A percentile compares a stretch with the other conserved stretches of the same genome.
Conservation (phyloP, 345 rosid genomes). For the Eutrema yunnanense region DNA sequence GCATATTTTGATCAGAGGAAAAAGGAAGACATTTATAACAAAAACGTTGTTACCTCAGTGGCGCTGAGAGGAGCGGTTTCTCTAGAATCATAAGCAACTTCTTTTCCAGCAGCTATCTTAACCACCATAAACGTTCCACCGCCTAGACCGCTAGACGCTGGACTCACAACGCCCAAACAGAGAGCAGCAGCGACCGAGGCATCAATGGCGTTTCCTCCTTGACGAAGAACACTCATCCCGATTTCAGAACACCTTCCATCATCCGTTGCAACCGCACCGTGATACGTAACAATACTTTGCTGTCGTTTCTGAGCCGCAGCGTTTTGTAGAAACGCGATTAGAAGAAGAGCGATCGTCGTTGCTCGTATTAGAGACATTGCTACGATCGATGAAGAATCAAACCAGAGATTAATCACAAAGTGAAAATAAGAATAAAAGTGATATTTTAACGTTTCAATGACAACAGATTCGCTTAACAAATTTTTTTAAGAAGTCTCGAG, state of each 20-base stretch:
- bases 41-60: conserved; percentile 35
- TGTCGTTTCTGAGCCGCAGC: conserved; percentile 1
- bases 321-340: conserved; percentile 1
- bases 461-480: not conserved
- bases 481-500: not conserved
- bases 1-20: not conserved
- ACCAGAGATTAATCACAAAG: not conserved
- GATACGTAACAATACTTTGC: conserved; percentile 25
- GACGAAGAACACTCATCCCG: conserved; percentile 32
- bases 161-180: conserved; percentile 59
- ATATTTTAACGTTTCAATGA: not conserved
- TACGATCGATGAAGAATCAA: not conserved
- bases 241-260: conserved; percentile 48
- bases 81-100: conserved; percentile 45
- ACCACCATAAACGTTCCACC: conserved; percentile 57
- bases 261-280: conserved; percentile 50
- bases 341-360: not conserved
- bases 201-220: conserved; percentile 58
- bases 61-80: conserved; percentile 61
- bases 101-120: conserved; percentile 29
- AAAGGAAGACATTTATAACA: not conserved
- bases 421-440: not conserved
- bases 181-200: conserved; percentile 49
- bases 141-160: conserved; percentile 58
- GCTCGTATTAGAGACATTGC: conserved; percentile 6